phyloP scores from a whole-genome alignment of 495 filamentous ascomycete genomes.

The Aspergillus affinis region DNA sequence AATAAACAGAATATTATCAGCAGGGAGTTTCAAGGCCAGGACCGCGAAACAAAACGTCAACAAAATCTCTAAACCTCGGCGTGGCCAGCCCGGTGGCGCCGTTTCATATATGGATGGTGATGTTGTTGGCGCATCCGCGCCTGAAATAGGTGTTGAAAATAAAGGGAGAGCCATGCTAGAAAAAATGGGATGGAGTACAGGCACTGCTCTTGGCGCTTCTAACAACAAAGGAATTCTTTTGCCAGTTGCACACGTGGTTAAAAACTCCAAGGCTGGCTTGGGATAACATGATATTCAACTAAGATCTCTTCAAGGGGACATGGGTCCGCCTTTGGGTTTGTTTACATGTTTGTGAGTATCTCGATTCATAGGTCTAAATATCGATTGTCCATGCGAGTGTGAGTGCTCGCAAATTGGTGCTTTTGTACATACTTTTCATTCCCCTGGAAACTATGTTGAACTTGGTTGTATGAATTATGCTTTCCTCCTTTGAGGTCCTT shows the following conservation, averaged over 20 bases:
- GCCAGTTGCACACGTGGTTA: constrained; percentile 85
- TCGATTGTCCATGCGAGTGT: background rate
- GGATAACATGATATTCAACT: constrained; percentile 46
- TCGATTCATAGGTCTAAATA: background rate
- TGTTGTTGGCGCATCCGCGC: constrained; percentile 78
- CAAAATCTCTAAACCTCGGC: constrained; percentile 30
- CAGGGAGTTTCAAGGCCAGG: constrained; percentile 30
- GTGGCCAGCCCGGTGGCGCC: constrained; percentile 42
- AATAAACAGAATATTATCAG: constrained; percentile 35
- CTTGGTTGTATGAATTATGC: constrained; percentile 6
- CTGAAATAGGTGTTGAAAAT: constrained; percentile 81
- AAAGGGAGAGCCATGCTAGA: constrained; percentile 85
- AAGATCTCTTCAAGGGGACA: background rate
- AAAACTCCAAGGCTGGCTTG: constrained; percentile 79
- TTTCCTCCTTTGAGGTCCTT: constrained; percentile 31
- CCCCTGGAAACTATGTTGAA: background rate
- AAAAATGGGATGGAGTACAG: constrained; percentile 95
- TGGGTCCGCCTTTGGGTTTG: background rate
- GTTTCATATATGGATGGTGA: constrained; percentile 81
- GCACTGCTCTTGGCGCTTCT: constrained; percentile 77
- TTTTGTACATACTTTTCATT: too few species aligned
- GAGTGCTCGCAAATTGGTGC: too few species aligned
- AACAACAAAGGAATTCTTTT: constrained; percentile 86
- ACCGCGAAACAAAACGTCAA: constrained; percentile 25
- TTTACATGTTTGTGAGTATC: too few species aligned